phyloP scores from a whole-genome alignment of 345 rosid genomes.

The Leavenworthia alabamica region DNA sequence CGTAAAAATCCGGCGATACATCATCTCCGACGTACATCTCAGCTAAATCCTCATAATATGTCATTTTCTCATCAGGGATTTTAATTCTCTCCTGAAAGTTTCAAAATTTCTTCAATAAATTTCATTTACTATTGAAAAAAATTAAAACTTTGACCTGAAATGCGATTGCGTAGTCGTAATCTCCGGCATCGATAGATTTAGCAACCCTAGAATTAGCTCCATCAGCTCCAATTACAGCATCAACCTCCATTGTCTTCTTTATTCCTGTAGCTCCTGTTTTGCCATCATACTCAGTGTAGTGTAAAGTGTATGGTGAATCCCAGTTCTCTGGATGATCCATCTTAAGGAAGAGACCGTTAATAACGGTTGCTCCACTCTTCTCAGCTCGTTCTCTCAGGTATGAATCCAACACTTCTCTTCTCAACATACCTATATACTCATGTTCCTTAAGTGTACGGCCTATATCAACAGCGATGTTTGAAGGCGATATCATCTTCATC shows the following conservation, averaged over 20 bases:
- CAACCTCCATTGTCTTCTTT: slow-evolving; percentile 80
- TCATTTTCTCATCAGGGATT: slow-evolving; percentile 82
- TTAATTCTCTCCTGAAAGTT: slow-evolving; percentile 66
- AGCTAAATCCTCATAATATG: slow-evolving; percentile 75
- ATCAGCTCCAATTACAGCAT: slow-evolving; percentile 92
- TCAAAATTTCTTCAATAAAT: neutral
- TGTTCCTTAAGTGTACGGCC: slow-evolving; percentile 84
- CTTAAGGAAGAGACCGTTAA: slow-evolving; percentile 78
- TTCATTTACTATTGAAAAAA: too few relatives aligned
- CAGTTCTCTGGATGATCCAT: slow-evolving; percentile 62
- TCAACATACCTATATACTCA: slow-evolving; percentile 96
- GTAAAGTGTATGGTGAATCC: slow-evolving; percentile 61
- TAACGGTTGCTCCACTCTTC: slow-evolving; percentile 64
- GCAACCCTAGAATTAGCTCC: slow-evolving; percentile 96
- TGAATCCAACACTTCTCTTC: slow-evolving; percentile 73
- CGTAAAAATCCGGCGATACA: slow-evolving; percentile 90
- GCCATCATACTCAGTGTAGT: slow-evolving; percentile 81
- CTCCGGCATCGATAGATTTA: slow-evolving; percentile 81
- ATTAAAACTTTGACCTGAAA: slow-evolving; percentile 87
- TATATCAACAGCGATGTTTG: slow-evolving; percentile 86
- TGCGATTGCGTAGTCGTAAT: slow-evolving; percentile 90
- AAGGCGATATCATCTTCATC: slow-evolving; percentile 97
- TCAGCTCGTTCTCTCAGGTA: slow-evolving; percentile 72
- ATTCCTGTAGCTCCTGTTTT: slow-evolving; percentile 50
- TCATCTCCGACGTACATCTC: slow-evolving; percentile 97